phyloP scores from a whole-genome alignment of 495 filamentous ascomycete species.

The Hypoxylon trugodes region DNA sequence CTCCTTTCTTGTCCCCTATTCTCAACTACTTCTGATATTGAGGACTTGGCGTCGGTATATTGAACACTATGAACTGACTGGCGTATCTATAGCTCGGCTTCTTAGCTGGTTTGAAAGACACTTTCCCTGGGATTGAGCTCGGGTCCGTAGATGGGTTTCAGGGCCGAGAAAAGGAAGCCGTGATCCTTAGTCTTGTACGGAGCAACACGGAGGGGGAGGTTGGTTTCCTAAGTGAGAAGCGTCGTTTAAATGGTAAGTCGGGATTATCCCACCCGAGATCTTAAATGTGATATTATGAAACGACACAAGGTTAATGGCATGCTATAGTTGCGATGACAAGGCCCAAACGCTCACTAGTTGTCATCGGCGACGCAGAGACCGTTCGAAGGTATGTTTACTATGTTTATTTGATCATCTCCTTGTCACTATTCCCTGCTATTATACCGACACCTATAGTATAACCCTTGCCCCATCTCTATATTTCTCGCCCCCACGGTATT shows the following conservation, averaged over 20 bases:
- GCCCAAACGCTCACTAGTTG: conserved; percentile 85
- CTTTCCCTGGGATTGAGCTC: conserved; percentile 84
- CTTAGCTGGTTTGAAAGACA: conserved; percentile 78
- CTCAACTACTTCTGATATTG: neutral
- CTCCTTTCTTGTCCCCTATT: conserved; percentile 15
- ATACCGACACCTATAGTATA: neutral
- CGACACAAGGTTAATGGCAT: neutral
- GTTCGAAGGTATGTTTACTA: conserved; percentile 71
- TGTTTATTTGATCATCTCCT: conserved; percentile 11
- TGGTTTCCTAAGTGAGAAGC: conserved; percentile 92
- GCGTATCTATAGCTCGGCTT: conserved; percentile 65
- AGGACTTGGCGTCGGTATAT: neutral
- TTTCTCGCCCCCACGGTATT: neutral
- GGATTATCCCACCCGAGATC: neutral
- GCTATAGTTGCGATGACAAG: conserved; percentile 89
- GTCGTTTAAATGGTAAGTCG: conserved; percentile 83
- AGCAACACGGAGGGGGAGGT: conserved; percentile 89
- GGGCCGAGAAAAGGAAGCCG: conserved; percentile 94
- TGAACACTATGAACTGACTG: conserved; percentile 7
- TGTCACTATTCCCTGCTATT: neutral
- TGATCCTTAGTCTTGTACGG: conserved; percentile 88
- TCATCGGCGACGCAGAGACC: conserved; percentile 94
- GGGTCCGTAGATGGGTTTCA: conserved; percentile 98
- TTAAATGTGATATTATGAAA: neutral
- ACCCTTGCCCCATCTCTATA: neutral